Evolutionary conservation across 140 eudicot species (phyloP).

Genomic region (Bidens hawaiensis): DNA sequence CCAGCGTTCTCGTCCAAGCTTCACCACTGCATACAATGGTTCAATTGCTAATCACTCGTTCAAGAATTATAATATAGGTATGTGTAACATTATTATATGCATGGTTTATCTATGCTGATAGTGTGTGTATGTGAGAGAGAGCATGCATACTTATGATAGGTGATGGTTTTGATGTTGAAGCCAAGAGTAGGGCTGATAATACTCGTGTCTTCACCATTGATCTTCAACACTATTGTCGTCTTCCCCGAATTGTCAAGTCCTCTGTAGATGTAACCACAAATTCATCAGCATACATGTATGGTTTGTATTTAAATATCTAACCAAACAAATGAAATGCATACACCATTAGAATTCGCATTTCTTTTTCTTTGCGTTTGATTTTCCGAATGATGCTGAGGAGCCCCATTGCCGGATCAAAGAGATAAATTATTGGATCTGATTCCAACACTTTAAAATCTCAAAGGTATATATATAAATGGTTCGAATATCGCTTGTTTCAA

Average conservation of each 20-base stretch:
- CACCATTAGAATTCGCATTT: constrained; percentile 98
- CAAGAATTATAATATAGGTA: background rate
- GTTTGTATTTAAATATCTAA: too few relatives aligned
- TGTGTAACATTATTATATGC: too few relatives aligned
- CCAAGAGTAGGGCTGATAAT: constrained; percentile 92
- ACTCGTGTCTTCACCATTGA: constrained; percentile 94
- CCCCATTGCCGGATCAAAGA: constrained; percentile 50
- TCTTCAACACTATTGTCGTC: constrained; percentile 85
- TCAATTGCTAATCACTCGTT: background rate
- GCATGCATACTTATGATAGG: constrained; percentile 59
- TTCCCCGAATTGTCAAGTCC: constrained; percentile 94
- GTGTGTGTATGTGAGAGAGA: background rate
- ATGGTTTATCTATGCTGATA: too few relatives aligned
- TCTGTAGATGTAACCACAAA: constrained; percentile 28
- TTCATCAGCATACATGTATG: background rate
- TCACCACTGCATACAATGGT: too few relatives aligned
- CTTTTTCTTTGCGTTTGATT: constrained; percentile 90
- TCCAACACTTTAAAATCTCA: background rate
- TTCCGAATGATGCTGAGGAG: constrained; percentile 90
- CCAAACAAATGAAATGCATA: constrained; percentile 21
- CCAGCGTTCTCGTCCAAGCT: too few relatives aligned
- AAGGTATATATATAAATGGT: too few relatives aligned
- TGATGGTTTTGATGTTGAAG: constrained; percentile 84
- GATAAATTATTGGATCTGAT: background rate
- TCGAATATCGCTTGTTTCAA: too few relatives aligned